phyloP scores from a whole-genome alignment of 1,139 yeast species.

The Suhomyces anneliseae region DNA sequence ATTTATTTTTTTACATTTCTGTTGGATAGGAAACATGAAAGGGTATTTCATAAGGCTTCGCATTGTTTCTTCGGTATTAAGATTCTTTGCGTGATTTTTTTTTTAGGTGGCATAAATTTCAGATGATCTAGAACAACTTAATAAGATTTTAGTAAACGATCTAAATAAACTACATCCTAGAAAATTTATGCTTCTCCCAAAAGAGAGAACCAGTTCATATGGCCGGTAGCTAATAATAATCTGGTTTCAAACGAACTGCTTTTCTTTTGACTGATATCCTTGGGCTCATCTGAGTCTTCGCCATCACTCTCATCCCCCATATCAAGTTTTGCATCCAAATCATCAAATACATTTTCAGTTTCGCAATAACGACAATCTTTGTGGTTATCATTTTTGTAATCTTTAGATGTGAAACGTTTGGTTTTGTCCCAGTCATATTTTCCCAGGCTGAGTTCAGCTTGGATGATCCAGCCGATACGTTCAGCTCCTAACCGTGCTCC shows the following conservation, averaged over 20 bases:
- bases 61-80: no score
- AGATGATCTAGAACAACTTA: background rate
- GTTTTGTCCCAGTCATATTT: slow-evolving; percentile 23
- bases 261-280: background rate
- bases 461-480: slow-evolving; percentile 42
- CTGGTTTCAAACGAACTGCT: slow-evolving; percentile 20
- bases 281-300: slow-evolving; percentile 3
- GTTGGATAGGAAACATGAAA: no score
- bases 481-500: slow-evolving; percentile 52
- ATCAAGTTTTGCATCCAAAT: slow-evolving; percentile 9
- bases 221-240: slow-evolving; percentile 32
- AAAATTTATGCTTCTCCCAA: slow-evolving; percentile 10
- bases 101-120: no score
- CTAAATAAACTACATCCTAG: no score
- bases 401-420: background rate
- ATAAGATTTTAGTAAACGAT: background rate
- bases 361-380: slow-evolving; percentile 5
- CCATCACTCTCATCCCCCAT: slow-evolving; percentile 2
- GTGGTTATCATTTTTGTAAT: background rate
- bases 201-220: slow-evolving; percentile 33
- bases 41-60: no score
- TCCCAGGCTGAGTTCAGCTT: slow-evolving; percentile 27
- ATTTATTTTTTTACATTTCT: no score
- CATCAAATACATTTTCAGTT: slow-evolving; percentile 1
- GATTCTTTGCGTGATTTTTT: background rate